phyloP scores from a whole-genome alignment of 2,329 filamentous ascomycete species.

The Alternaria solani region DNA sequence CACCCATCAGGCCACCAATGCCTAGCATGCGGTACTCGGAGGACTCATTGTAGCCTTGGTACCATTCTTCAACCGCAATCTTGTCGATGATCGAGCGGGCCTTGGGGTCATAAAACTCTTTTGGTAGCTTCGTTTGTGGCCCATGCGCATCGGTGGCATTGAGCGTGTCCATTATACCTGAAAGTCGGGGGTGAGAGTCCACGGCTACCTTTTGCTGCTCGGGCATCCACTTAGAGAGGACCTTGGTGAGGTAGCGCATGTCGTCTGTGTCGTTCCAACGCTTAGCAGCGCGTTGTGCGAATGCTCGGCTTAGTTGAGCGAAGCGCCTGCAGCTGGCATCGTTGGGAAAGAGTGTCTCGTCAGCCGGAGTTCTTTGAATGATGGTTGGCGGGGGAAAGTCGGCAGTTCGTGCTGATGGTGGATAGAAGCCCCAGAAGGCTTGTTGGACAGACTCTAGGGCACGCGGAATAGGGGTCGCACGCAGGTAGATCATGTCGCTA shows the following conservation, averaged over 20 bases:
- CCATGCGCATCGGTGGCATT: constrained; percentile 90
- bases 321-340: constrained; percentile 59
- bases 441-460: constrained; percentile 61
- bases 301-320: constrained; percentile 56
- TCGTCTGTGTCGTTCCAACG: constrained; percentile 69
- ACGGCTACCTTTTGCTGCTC: constrained; percentile 74
- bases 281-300: constrained; percentile 57
- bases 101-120: constrained; percentile 85
- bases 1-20: constrained; percentile 84
- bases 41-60: constrained; percentile 82
- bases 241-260: constrained; percentile 81
- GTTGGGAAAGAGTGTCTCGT: constrained; percentile 62
- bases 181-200: constrained; percentile 82
- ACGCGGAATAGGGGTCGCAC: constrained; percentile 59
- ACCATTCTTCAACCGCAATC: constrained; percentile 92
- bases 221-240: constrained; percentile 88
- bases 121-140: constrained; percentile 77
- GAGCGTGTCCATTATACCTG: constrained; percentile 92
- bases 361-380: constrained; percentile 54
- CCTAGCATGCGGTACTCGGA: constrained; percentile 88
- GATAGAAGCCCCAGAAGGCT: constrained; percentile 59
- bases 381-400: constrained; percentile 56
- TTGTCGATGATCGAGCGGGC: constrained; percentile 72
- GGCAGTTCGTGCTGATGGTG: constrained; percentile 52
- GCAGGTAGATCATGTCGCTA: constrained; percentile 56